Evolutionary conservation across 208 protist species (phyloP), one percentile per base, ranked within the genome.

Genomic region (Crithidia bombi): DNA sequence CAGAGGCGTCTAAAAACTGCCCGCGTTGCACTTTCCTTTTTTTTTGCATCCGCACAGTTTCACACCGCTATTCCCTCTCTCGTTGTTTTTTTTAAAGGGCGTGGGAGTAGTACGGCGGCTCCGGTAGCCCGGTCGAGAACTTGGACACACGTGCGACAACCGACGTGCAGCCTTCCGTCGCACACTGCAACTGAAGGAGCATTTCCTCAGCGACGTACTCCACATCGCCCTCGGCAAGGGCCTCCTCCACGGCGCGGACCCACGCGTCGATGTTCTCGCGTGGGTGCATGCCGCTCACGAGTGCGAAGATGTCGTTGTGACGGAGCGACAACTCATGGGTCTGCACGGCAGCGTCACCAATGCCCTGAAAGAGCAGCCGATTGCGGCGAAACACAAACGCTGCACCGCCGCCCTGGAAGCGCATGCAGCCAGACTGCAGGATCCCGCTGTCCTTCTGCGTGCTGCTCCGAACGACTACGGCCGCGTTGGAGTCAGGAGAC

Each of bases 141-240:
- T 78, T 69, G 9, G 68, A 73, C 30, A 84, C 69, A 14, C 70
- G 49, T n/a, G 77, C 75, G 38, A 90, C 75, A 19, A 86, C 69
- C 17, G 78, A 75, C 11, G 73, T 84, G 35, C 77, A 73, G 23
- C 69, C 72, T 10, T 59, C 62, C 32, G 52, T 61, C 9, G 57
- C 11, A 26, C 65, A 44, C 10, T 57, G 65, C 17, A 93, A 68
- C 61, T 75, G 41, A 26, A 92, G 66, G 57, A 94, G 74, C 79
- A 91, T 70, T 67, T 92, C 89, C 74, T 94, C 89, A 38, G 89
- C 83, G 11, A 88, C 79, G 68, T 94, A 91, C 76, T 94, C 89
- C 12, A 90, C 67, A 56, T 94, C 86, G 17, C 70, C 41, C 21
- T 78, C 62, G 21, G 35, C 58, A 10, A 78, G 25, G 0, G 68